Evolutionary conservation across 108 stramenopile genomes (phyloP), one percentile per base, ranked within the genome.

Genomic region (Ochromonas danica): DNA sequence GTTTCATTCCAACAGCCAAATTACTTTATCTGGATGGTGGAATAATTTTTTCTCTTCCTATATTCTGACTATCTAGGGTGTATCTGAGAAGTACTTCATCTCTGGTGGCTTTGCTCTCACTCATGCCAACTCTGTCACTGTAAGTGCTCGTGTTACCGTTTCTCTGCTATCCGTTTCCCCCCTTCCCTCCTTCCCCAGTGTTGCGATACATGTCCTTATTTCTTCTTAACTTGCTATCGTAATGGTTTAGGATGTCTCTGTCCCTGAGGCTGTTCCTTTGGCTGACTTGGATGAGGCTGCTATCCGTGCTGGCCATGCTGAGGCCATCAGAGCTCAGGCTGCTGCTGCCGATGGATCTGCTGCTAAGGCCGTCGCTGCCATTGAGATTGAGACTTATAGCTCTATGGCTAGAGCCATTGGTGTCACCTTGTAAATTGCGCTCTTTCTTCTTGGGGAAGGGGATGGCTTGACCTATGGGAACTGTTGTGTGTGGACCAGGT

Each of bases 81-180:
- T 94, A 80, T 80, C 88, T 35, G 97, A 98, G 87, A 96, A 96
- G 84, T 98, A 92, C 82, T 98, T 98, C 85, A 94, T 98, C 40
- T 86, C 93, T 17, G 97, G 95, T 71, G 97, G 96, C 62, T 97
- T 94, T 79, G 91, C 96, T 30, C 83, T 97, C 81, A 95, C 94
- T 70, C 93, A 94, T 79, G 90, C 90, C 61, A 89, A 92, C 71
- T 94, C 93, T 1, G 89, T 90, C 30, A 95, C 96, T 77, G 94
- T 94, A 83, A 89, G 93, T 90, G 10, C 38, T 0, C 42, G 43
- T n/a, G n/a, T 75, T 45, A 3, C 27, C 6, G 30, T 62, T 27
- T 14, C 22, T 61, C 28, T 60, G 51, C 27, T 42, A 0, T 42
- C 40, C 2, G 14, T 28, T 28, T 33, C 77, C n/a, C 79, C 75